These are phyloP conservation scores for Hymenoscyphus scutula DNA, from an alignment of 2,329 filamentous ascomycete genomes.

Conservation along the genomic window DNA sequence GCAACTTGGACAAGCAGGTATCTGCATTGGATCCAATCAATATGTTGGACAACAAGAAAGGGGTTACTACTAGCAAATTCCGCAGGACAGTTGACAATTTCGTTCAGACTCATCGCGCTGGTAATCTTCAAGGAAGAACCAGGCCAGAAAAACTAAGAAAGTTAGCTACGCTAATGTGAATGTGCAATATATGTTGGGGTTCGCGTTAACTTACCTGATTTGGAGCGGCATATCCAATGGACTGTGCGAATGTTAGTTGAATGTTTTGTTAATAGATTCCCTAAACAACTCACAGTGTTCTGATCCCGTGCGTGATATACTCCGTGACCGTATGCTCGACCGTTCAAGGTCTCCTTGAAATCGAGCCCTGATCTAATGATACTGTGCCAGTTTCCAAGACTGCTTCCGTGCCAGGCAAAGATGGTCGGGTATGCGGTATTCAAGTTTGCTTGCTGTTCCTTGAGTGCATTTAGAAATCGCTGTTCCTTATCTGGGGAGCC, in stretches of 20 bases:
- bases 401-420: constrained; percentile 85
- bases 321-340: constrained; percentile 72
- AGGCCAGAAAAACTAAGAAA: constrained; percentile 53
- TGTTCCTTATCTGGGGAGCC: constrained; percentile 85
- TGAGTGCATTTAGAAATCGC: constrained; percentile 65
- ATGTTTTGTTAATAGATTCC: neutral
- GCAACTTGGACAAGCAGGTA: constrained; percentile 67
- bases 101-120: constrained; percentile 70
- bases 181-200: neutral
- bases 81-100: constrained; percentile 72
- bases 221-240: constrained; percentile 36
- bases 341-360: constrained; percentile 60
- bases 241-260: constrained; percentile 36
- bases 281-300: constrained; percentile 30
- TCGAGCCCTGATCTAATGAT: constrained; percentile 82
- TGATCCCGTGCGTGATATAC: constrained; percentile 73
- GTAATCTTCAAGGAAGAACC: constrained; percentile 61
- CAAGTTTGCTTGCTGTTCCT: constrained; percentile 39
- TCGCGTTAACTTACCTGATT: constrained; percentile 17
- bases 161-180: constrained; percentile 13
- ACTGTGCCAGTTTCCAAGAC: constrained; percentile 78
- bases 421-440: constrained; percentile 60
- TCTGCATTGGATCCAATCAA: constrained; percentile 87
- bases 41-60: constrained; percentile 69
- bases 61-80: constrained; percentile 56